Base-by-base conservation (phyloP, 1,284 basidiomycete genomes). In the Puccinia horiana region DNA sequence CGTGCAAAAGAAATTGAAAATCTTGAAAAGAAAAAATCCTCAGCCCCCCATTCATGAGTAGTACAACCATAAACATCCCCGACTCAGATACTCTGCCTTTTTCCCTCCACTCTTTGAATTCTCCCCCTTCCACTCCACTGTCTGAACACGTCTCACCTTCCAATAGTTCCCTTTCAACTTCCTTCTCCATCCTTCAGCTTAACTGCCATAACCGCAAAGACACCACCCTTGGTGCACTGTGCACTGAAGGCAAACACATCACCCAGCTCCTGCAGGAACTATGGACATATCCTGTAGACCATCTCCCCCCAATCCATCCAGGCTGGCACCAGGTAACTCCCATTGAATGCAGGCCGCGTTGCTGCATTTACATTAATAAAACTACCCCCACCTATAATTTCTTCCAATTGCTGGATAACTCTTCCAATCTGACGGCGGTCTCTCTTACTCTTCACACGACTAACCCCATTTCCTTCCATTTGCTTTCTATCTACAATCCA, bases 341-440 rank as follows among this genome's bases (percentile, higher is more conserved):
- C n/a, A 35, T 52, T 4, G 58, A 65, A 1, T 1, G 23, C 42
- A 49, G 49, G 29, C 76, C 76, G 0, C 5, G 76, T 12, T 29
- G 42, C 29, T 78, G 76, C 35, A 63, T 69, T 3, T 78, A 78
- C 35, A 69, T 78, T 63, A 69, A 52, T 47, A 78, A 78, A 32
- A 12, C 26, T n/a, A 42, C 49, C 26, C 37, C 29, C 18, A 32
- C 40, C 23, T 61, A 67, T 37, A 16, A 67, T n/a, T 32, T 61
- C 23, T 35, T 44, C 5, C 16, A 29, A 8, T 20, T 26, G 20
- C 42, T 26, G 0, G 16, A 42, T 5, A 61, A 63, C 16, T 63
- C 58, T 9, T n/a, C 16, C 5, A 32, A 37, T 56, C 32, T 70
- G 5, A 47, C 35, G 2, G 37, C 65, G 0, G 40, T n/a, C 37